Percentiles rank a stretch among this genome's conserved stretches.
Conservation (phyloP, 345 rosid genomes). For the Eucalyptus cloeziana region DNA sequence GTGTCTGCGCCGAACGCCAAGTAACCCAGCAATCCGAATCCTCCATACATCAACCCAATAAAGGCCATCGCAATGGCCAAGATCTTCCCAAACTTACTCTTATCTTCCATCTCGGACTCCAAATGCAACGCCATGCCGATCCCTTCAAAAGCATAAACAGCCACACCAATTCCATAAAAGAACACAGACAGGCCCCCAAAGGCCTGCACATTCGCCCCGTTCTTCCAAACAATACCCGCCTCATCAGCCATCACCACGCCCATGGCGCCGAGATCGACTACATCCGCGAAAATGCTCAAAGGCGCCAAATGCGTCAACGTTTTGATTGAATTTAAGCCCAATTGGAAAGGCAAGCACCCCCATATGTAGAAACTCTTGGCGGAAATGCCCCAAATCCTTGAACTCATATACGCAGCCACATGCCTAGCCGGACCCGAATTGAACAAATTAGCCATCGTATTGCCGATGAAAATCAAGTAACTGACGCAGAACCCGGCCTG, state of each 20-base stretch:
- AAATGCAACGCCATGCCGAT: constrained; percentile 70
- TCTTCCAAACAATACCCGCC: constrained; percentile 15
- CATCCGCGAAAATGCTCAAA: constrained; percentile 83
- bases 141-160: constrained; percentile 71
- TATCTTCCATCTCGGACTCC: constrained; percentile 57
- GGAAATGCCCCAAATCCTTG: constrained; percentile 29
- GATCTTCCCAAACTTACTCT: constrained; percentile 40
- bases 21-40: constrained; percentile 66
- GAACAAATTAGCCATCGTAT: constrained; percentile 36
- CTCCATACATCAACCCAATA: constrained; percentile 48
- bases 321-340: constrained; percentile 62
- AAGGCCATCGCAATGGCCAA: constrained; percentile 42
- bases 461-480: constrained; percentile 66
- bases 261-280: constrained; percentile 75
- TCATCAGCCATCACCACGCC: constrained; percentile 61
- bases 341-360: constrained; percentile 77
- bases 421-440: not conserved
- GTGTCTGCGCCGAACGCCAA: constrained; percentile 68
- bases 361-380: constrained; percentile 50
- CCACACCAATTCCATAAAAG: constrained; percentile 79
- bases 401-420: not conserved
- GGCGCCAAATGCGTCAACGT: constrained; percentile 85
- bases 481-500: constrained; percentile 85
- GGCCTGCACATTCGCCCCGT: constrained; percentile 34
- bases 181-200: constrained; percentile 52